Base-by-base conservation (phyloP, 1,284 basidiomycete species). In the Laetiporus sulphureus region DNA sequence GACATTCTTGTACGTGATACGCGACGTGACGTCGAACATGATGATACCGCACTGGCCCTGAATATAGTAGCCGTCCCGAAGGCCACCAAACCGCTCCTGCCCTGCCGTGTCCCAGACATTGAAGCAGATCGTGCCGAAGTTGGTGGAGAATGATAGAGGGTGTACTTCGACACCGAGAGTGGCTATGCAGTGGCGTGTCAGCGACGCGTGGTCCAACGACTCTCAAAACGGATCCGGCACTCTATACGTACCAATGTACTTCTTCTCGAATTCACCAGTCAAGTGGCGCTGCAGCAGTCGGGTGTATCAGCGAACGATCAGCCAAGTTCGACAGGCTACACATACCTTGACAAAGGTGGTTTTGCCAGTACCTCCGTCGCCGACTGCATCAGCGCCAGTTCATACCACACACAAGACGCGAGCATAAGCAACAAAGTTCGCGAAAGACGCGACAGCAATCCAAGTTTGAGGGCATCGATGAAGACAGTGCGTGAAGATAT, bases 71-170 rank as follows among this genome's bases (percentile, higher is more conserved):
- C 93, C 93, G 68, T 96, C 93, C 55, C 94, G 90, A 50, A 97
- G 86, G 62, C 93, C 93, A 73, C 94, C 93, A 56, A 99, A 99
- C 75, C 99, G 99, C 72, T 99, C 96, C 74, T 99, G 96, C 40
- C 96, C 96, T 42, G 96, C 96, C 32, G 96, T 99, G 70, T 99
- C 96, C 96, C 96, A 99, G 42, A 98, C 95, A 67, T 99, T 99
- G 83, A 99, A 99, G 75, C 89, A 90, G 73, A 99, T 94, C 45
- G 87, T 92, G 59, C 96, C 96, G 60, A 90, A 95, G 81, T 98
- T 98, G 75, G 96, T 99, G 60, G 91, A 77, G 80, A 99, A 99
- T 34, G 75, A 72, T 41, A 99, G 77, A 49, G 95, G 95, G 74
- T 99, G 95, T 36, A 99, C 95, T 69, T 99, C 95, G 59, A 98